phyloP scores from a whole-genome alignment of 371 early-diverging fungal genomes.

The Mucor sp. region DNA sequence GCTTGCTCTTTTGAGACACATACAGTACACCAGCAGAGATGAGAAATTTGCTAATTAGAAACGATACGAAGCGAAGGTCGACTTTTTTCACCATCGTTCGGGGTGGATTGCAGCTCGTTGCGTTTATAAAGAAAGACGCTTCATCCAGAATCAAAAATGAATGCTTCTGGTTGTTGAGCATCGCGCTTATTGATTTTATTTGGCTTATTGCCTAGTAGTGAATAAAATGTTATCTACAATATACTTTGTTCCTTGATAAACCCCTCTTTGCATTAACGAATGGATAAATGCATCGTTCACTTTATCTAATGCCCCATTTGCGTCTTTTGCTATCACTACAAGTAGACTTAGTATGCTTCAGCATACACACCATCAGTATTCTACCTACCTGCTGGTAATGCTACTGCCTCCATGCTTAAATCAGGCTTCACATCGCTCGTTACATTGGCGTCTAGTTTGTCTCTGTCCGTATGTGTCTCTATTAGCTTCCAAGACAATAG shows the following conservation, averaged over 20 bases:
- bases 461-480: neutral
- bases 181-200: too few relatives aligned
- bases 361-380: neutral
- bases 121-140: too few relatives aligned
- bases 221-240: conserved; percentile 3
- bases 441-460: conserved; percentile 11
- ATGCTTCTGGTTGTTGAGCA: too few relatives aligned
- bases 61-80: too few relatives aligned
- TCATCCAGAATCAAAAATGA: too few relatives aligned
- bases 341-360: neutral
- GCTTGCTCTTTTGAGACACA: too few relatives aligned
- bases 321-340: conserved; percentile 7
- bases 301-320: neutral
- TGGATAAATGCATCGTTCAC: conserved; percentile 3
- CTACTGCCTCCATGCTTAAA: conserved; percentile 5
- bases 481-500: conserved; percentile 25
- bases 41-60: too few relatives aligned
- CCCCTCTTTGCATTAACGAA: conserved; percentile 3
- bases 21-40: too few relatives aligned
- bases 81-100: too few relatives aligned
- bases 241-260: conserved; percentile 6
- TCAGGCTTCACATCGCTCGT: conserved; percentile 4
- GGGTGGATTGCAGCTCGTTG: too few relatives aligned
- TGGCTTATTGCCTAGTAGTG: neutral
- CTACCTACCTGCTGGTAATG: conserved; percentile 1